phyloP scores from a whole-genome alignment of 345 rosid species.

The Populus alba region DNA sequence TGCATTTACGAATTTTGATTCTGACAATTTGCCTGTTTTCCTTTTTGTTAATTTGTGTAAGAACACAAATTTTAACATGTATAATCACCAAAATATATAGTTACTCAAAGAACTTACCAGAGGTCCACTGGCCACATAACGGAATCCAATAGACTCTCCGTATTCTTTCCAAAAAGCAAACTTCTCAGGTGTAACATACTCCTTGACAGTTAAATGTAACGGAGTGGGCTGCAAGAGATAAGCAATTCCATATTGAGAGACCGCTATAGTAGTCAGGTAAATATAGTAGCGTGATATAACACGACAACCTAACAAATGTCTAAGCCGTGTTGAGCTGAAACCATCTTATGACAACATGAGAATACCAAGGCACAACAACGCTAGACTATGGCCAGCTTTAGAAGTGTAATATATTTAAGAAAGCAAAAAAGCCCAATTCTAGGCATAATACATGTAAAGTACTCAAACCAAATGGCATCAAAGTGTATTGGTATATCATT shows the following conservation, averaged over 20 bases:
- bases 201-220: conserved; percentile 89
- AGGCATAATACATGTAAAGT: background rate
- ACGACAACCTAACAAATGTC: background rate
- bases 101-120: conserved; percentile 49
- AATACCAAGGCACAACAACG: background rate
- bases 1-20: background rate
- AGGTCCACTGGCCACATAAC: conserved; percentile 96
- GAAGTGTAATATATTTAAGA: background rate
- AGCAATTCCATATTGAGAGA: background rate
- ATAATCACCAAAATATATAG: conserved; percentile 1
- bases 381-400: conserved; percentile 3
- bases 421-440: background rate
- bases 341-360: conserved; percentile 2
- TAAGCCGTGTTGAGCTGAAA: background rate
- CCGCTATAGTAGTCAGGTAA: background rate
- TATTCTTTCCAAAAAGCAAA: conserved; percentile 91
- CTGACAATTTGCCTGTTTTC: background rate
- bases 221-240: conserved; percentile 80
- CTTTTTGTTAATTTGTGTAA: background rate
- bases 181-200: conserved; percentile 88
- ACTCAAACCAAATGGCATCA: background rate
- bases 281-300: background rate
- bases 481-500: background rate
- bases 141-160: conserved; percentile 94
- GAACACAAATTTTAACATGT: background rate